Conservation (phyloP, 1,139 yeast genomes). For the Kazachstania sp. region DNA sequence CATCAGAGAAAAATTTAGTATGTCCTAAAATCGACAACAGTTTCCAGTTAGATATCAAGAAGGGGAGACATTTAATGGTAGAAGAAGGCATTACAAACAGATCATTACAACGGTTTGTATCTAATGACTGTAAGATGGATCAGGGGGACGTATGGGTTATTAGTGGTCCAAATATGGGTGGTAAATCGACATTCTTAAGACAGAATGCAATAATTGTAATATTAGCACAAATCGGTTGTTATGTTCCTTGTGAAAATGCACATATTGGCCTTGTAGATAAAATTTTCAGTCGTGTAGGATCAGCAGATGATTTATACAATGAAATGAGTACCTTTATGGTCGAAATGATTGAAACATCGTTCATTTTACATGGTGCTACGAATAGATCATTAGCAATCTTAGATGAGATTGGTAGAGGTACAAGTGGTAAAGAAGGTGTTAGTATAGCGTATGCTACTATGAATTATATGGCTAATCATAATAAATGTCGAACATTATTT, state of each 20-base stretch:
- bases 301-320: conserved; percentile 80
- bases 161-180: conserved; percentile 98
- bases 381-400: conserved; percentile 69
- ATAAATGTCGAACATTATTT: conserved; percentile 69
- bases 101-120: conserved; percentile 42
- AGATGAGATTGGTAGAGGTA: conserved; percentile 96
- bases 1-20: conserved; percentile 54
- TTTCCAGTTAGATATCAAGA: conserved; percentile 38
- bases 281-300: conserved; percentile 81
- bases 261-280: conserved; percentile 74
- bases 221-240: conserved; percentile 83
- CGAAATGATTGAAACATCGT: conserved; percentile 92
- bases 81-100: conserved; percentile 53
- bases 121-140: conserved; percentile 51
- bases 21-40: conserved; percentile 57
- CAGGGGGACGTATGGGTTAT: conserved; percentile 56
- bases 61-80: conserved; percentile 84
- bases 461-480: conserved; percentile 44
- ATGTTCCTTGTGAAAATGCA: conserved; percentile 73
- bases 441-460: conserved; percentile 84
- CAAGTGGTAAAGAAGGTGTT: conserved; percentile 81
- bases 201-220: conserved; percentile 82
- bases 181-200: conserved; percentile 82
- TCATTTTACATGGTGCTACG: conserved; percentile 71
- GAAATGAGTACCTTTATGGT: conserved; percentile 95